Conservation (phyloP, 169 alveolate species). For the Eimeria acervulina region DNA sequence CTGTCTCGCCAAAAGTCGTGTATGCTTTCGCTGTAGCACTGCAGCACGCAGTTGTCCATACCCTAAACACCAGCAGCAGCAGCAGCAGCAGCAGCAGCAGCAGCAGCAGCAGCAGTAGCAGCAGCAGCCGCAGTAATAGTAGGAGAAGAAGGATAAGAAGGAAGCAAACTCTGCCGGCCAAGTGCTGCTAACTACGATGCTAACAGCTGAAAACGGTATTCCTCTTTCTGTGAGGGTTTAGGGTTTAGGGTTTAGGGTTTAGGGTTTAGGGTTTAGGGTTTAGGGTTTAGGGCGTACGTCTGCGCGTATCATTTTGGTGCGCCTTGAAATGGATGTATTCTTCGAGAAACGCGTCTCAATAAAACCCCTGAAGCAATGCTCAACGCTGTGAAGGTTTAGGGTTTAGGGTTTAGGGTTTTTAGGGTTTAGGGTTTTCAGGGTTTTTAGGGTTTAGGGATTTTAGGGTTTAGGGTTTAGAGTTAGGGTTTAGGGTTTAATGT, state of each 20-base stretch:
- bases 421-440: constrained; percentile 34
- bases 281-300: constrained; percentile 51
- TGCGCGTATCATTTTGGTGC: constrained; percentile 77
- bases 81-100: background rate
- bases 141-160: background rate
- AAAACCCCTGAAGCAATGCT: constrained; percentile 28
- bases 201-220: no score
- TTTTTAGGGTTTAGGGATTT: constrained; percentile 12
- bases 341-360: constrained; percentile 79
- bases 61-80: constrained; percentile 19
- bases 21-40: constrained; percentile 70
- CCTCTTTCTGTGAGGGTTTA: no score
- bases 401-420: background rate
- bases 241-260: constrained; percentile 29
- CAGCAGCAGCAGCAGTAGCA: background rate
- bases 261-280: constrained; percentile 23
- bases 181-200: no score
- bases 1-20: constrained; percentile 70
- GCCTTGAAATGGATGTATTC: constrained; percentile 65
- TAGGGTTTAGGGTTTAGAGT: constrained; percentile 42
- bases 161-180: no score
- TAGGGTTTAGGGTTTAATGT: background rate
- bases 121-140: background rate
- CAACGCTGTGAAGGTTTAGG: background rate
- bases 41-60: constrained; percentile 51